Evolutionary conservation across 139 green algal genomes (phyloP), one percentile per base, ranked within the genome.

Genomic region (Chlamydomonas sp.): DNA sequence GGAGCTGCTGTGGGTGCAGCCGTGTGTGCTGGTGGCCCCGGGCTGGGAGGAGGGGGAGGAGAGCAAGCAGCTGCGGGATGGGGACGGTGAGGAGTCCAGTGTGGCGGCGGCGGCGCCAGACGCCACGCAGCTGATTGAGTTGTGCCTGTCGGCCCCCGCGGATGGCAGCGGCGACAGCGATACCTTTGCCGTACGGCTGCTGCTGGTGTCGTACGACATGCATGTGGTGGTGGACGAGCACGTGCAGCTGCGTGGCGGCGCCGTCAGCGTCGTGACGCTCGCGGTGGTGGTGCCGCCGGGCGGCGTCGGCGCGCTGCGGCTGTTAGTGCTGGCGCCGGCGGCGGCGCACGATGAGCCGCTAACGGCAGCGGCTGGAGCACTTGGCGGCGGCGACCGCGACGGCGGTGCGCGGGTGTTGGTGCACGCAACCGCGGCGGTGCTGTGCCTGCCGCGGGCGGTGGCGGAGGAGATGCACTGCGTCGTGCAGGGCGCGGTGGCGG

Each of bases 211-310:
- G 3, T 59, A 66, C 12, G 66, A 77, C 16, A 31, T 8, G 49
- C 17, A 77, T 20, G 49, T 85, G 9, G 14, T 85, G 10, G 66
- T 85, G 60, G 80, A 85, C 67, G 80, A 85, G 69, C 68, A 69
- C 15, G 17, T 69, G 0, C 60, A 6, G 0, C 20, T 85, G 69
- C 58, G 69, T 58, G 20, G 80, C 15, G 69, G 59, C 80, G 68
- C 68, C 58, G 67, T 57, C n/a, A 85, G 69, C 60, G 58, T 69
- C 68, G 68, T 85, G 18, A 17, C 59, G 12, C 17, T 85, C 58
- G 20, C 9, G 1, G 60, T 85, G 67, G 60, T 68, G 59, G 59
- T 59, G 58, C 10, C 69, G 63, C 15, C 58, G 1, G 8, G 59
- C 67, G 68, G 59, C 58, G 67, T 57, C n/a, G 78, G 69, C 60